Evolutionary conservation across 805 yeast genomes (phyloP).

Genomic region (Cyberlindnera bimundalis): DNA sequence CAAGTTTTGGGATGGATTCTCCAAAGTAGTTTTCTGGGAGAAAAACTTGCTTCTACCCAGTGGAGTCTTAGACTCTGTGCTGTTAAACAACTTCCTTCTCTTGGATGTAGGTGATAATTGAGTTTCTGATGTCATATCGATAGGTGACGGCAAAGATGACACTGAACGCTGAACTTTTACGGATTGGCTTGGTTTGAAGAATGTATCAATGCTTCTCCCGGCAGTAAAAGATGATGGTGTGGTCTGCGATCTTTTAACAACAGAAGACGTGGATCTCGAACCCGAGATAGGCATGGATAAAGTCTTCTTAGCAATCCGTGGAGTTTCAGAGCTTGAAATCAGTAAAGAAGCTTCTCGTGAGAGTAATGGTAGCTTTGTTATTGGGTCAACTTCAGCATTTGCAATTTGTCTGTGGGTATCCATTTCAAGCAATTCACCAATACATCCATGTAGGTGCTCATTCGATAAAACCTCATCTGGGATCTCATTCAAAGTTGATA

Average conservation of each 20-base stretch:
- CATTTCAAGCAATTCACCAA: conserved; percentile 37
- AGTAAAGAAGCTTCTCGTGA: conserved; percentile 20
- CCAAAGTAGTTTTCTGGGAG: neutral
- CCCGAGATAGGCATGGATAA: neutral
- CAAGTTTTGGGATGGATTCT: too few relatives aligned
- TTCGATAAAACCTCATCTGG: conserved; percentile 35
- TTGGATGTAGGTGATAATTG: conserved; percentile 24
- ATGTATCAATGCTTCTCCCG: conserved; percentile 15
- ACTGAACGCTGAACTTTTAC: neutral
- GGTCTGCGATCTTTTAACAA: conserved; percentile 6
- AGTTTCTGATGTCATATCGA: neutral
- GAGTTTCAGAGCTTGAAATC: neutral
- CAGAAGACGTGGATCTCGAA: neutral
- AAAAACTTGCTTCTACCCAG: conserved; percentile 19
- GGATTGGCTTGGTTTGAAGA: conserved; percentile 9
- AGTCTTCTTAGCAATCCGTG: neutral
- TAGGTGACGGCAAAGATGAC: neutral
- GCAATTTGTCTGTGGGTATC: conserved; percentile 56
- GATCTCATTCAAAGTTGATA: conserved; percentile 59
- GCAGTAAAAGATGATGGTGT: conserved; percentile 4
- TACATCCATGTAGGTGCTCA: conserved; percentile 34
- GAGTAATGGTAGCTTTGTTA: conserved; percentile 23
- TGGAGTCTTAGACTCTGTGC: conserved; percentile 7
- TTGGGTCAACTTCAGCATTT: conserved; percentile 65
- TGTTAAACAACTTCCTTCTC: conserved; percentile 17